Evolutionary conservation across 2,329 filamentous ascomycete species (phyloP).

Genomic region (Sporothrix curviconia): DNA sequence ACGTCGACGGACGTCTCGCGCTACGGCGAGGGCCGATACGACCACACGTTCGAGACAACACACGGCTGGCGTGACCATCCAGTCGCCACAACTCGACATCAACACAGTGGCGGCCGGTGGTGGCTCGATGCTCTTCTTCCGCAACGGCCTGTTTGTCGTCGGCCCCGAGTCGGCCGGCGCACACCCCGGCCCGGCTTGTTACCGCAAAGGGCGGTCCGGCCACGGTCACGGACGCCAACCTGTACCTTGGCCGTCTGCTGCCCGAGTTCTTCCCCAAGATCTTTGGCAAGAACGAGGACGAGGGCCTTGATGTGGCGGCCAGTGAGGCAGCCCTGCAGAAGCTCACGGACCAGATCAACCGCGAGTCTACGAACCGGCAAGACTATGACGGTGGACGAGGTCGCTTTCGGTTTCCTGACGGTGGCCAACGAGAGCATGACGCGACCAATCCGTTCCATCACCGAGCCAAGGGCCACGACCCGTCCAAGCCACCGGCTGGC

Average conservation of each 20-base stretch:
- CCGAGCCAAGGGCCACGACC: conserved; percentile 87
- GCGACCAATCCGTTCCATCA: conserved; percentile 80
- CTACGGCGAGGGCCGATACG: conserved; percentile 78
- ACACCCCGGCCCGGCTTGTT: conserved; percentile 84
- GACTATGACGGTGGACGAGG: conserved; percentile 71
- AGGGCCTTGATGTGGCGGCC: conserved; percentile 68
- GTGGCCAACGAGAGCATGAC: conserved; percentile 92
- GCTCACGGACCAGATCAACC: conserved; percentile 70
- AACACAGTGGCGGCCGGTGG: conserved; percentile 92
- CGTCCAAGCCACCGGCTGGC: conserved; percentile 83
- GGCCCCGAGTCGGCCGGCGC: conserved; percentile 85
- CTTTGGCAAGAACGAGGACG: conserved; percentile 82
- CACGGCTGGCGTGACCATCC: conserved; percentile 81
- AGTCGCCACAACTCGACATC: conserved; percentile 87
- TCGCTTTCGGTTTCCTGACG: conserved; percentile 82
- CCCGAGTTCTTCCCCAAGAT: conserved; percentile 95
- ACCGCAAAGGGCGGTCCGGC: conserved; percentile 82
- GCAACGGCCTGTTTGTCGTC: conserved; percentile 83
- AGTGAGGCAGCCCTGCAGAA: conserved; percentile 70
- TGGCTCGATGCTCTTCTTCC: conserved; percentile 77
- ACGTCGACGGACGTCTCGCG: conserved; percentile 88
- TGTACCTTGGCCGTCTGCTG: conserved; percentile 75
- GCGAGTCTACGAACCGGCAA: conserved; percentile 55
- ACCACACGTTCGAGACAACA: conserved; percentile 82
- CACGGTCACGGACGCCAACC: conserved; percentile 89